Base-by-base conservation (phyloP, 805 yeast genomes). In the Zygoascus ofunaensis region DNA sequence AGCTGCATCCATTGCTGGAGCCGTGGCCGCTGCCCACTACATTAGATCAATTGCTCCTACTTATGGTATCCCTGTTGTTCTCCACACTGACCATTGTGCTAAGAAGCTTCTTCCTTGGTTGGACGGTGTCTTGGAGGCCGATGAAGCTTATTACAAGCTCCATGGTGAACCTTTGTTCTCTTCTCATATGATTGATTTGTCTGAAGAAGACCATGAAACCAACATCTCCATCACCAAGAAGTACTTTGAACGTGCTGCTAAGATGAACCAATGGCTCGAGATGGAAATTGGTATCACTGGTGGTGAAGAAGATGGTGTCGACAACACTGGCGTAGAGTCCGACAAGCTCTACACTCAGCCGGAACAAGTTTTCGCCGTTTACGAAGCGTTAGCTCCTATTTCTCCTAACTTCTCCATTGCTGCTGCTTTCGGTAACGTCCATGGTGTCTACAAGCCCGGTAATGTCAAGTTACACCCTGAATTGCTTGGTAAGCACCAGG, bases 271-370 rank as follows among this genome's bases (percentile, higher is more conserved):
- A 76, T 92, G 92, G 92, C 80, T 92, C 67, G 98, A 92, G 79
- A 92, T 92, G 98, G 98, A 92, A 78, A 92, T 92, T 67, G 98
- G 98, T 80, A 92, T 92, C 80, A 92, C 98, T 68, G 98, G 98
- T 74, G 98, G 98, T 82, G 98, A 92, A 77, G 98, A 92, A 75
- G 98, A 92, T 67, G 98, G 98, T 81, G 98, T 92, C 63, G 92
- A 92, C 82, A 92, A 92, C 80, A 94, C 90, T 72, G 76, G 79
- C 68, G 96, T 86, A 56, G 78, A 79, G 65, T 82, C 83, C 73
- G 87, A 84, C 53, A 68, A 83, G 54, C 75, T 92, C 61, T 92
- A 90, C 84, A 92, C 98, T 59, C 79, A 80, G 60, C 87, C 98
- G 61, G 95, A 85, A 73, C 90, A 95, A 58, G 95, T 92, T 45